These are phyloP conservation scores for Pseudocercospora cruenta DNA, from an alignment of 2,329 filamentous ascomycete species.

Conservation along the genomic window DNA sequence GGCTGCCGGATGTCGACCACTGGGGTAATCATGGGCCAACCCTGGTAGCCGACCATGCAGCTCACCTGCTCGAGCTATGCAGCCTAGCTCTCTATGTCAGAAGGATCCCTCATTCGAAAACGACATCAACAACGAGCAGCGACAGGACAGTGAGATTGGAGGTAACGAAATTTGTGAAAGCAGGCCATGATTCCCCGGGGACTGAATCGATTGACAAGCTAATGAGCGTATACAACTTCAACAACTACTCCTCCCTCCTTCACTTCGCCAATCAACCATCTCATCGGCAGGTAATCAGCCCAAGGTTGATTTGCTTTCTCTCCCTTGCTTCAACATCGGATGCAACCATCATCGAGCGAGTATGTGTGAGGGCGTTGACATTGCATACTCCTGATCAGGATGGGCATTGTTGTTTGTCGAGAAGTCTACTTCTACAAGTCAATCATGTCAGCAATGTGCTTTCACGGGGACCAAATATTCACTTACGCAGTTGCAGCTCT, in stretches of 20 bases:
- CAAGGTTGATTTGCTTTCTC: slow-evolving; percentile 1
- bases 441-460: not conserved
- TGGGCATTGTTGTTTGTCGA: slow-evolving; percentile 11
- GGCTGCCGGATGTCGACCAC: not conserved
- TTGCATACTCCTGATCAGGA: slow-evolving; percentile 20
- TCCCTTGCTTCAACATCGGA: slow-evolving; percentile 12
- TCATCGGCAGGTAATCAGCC: slow-evolving; percentile 1
- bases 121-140: not conserved
- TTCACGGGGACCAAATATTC: not conserved
- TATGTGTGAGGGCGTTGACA: slow-evolving; percentile 20
- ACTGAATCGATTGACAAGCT: slow-evolving; percentile 23
- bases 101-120: not conserved
- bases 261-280: slow-evolving; percentile 5
- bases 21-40: not conserved
- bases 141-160: not conserved
- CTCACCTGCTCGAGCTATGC: not conserved
- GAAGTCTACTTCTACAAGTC: slow-evolving; percentile 18
- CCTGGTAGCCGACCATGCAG: not conserved
- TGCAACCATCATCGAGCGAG: slow-evolving; percentile 21
- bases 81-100: not conserved
- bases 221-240: slow-evolving; percentile 23
- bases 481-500: slow-evolving; percentile 40
- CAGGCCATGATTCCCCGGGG: slow-evolving; percentile 14
- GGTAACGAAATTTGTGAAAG: not conserved
- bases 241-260: slow-evolving; percentile 12